These are phyloP conservation scores for Ilex paraguariensis DNA, from an alignment of 305 asterid genomes.

Conservation along the genomic window DNA sequence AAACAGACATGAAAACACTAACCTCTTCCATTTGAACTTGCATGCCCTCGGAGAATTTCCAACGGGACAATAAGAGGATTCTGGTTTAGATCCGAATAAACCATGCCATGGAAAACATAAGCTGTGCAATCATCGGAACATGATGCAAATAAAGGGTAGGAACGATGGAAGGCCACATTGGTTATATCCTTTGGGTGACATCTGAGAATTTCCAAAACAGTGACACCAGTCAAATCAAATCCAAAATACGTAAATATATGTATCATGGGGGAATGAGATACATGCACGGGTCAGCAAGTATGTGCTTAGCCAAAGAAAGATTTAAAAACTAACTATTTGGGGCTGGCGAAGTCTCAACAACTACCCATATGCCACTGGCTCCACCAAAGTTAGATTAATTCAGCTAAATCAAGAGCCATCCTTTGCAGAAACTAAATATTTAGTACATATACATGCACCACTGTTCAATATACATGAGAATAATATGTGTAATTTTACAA, in stretches of 20 bases:
- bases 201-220: slow-evolving; percentile 34
- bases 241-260: not conserved
- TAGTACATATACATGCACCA: too few relatives aligned
- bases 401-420: too few relatives aligned
- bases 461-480: too few relatives aligned
- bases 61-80: slow-evolving; percentile 86
- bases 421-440: too few relatives aligned
- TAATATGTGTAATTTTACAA: too few relatives aligned
- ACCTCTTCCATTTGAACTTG: slow-evolving; percentile 76
- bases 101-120: slow-evolving; percentile 88
- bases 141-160: slow-evolving; percentile 90
- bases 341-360: too few relatives aligned
- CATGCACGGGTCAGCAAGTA: too few relatives aligned
- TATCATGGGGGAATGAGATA: too few relatives aligned
- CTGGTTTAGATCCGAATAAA: slow-evolving; percentile 85
- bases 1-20: slow-evolving; percentile 1
- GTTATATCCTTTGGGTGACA: slow-evolving; percentile 81
- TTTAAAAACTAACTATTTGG: too few relatives aligned
- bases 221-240: not conserved
- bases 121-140: slow-evolving; percentile 95
- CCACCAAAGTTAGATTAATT: too few relatives aligned
- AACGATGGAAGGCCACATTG: slow-evolving; percentile 72
- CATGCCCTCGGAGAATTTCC: slow-evolving; percentile 89
- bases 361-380: too few relatives aligned
- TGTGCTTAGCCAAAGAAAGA: too few relatives aligned